These are phyloP conservation scores for Hirschfeldia incana DNA, from an alignment of 345 rosid species.

Conservation along the genomic window DNA sequence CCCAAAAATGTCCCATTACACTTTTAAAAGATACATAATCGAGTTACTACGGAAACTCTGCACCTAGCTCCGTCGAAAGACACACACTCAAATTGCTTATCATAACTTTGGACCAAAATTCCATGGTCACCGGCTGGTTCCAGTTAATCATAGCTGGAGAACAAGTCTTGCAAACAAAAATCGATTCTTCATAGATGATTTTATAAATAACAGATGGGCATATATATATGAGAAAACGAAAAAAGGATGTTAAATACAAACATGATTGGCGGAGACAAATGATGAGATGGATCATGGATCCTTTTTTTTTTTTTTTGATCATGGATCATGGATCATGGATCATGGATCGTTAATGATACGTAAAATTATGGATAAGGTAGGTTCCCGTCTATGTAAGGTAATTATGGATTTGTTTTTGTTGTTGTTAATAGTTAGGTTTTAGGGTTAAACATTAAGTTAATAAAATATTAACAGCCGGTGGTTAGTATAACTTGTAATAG, in stretches of 20 bases:
- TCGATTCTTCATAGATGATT: background rate
- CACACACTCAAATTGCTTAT: too few species aligned
- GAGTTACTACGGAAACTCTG: background rate
- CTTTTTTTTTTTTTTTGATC: too few species aligned
- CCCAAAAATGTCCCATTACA: background rate
- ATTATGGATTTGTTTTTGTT: background rate
- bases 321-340: too few species aligned
- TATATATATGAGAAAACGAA: background rate
- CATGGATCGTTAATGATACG: constrained; percentile 18
- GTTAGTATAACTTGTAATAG: background rate
- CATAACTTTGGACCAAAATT: background rate
- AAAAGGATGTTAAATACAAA: background rate
- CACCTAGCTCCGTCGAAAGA: background rate
- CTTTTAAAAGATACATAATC: too few species aligned
- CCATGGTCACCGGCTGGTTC: background rate
- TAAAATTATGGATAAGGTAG: constrained; percentile 13
- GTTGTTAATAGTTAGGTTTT: background rate
- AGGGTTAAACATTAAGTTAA: background rate
- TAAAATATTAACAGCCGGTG: background rate
- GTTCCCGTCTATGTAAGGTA: background rate
- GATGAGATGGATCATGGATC: too few species aligned
- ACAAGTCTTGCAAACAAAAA: background rate
- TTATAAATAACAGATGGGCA: background rate
- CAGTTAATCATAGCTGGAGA: background rate
- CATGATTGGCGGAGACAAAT: constrained; percentile 19